These are phyloP conservation scores for Fusarium proliferatum DNA, from an alignment of 2,329 filamentous ascomycete species.

Conservation along the genomic window DNA sequence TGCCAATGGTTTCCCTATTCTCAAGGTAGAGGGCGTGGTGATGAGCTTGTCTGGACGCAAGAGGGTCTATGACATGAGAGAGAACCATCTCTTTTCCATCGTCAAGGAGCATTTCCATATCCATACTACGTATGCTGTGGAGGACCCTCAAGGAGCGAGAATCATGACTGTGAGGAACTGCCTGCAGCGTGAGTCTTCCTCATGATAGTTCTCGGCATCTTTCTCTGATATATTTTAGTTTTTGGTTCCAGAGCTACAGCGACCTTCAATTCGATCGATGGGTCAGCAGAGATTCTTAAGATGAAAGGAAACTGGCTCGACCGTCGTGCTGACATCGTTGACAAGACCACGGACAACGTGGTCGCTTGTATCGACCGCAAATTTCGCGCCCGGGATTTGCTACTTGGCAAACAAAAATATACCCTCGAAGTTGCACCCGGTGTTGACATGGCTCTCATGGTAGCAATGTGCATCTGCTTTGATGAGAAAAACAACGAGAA, in stretches of 20 bases:
- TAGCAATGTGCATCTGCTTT: constrained; percentile 74
- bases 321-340: constrained; percentile 66
- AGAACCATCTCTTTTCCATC: constrained; percentile 68
- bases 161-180: constrained; percentile 67
- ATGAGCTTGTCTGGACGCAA: constrained; percentile 66
- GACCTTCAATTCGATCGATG: constrained; percentile 64
- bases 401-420: constrained; percentile 74
- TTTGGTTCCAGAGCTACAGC: constrained; percentile 65
- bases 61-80: constrained; percentile 63
- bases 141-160: constrained; percentile 57
- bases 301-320: constrained; percentile 73
- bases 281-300: constrained; percentile 57
- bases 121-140: constrained; percentile 63
- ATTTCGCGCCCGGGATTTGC: constrained; percentile 65
- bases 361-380: constrained; percentile 71
- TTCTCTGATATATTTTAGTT: constrained; percentile 51
- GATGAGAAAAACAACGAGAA: constrained; percentile 61
- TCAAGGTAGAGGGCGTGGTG: constrained; percentile 67
- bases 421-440: constrained; percentile 71
- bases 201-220: background rate
- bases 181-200: constrained; percentile 58
- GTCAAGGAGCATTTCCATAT: constrained; percentile 63
- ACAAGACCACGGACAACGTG: constrained; percentile 59
- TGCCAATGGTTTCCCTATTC: constrained; percentile 62
- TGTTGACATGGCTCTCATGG: constrained; percentile 73